Percentiles rank a stretch among this genome's conserved stretches.
Conservation (phyloP, 495 filamentous ascomycete genomes). For the Aspergillus taichungensis region DNA sequence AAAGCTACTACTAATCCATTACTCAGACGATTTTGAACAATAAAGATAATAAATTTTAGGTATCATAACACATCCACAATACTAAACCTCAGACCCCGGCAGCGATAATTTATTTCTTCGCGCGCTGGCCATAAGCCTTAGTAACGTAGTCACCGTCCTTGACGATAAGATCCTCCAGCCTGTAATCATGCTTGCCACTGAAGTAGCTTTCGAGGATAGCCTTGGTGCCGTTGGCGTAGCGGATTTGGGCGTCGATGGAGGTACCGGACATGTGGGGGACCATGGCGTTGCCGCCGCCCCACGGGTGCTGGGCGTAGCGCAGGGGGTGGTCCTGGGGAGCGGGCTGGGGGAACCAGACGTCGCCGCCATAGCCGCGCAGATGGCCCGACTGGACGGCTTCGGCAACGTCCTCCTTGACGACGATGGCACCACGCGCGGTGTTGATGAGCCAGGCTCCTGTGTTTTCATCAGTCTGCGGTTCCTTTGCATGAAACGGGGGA, state of each 20-base stretch:
- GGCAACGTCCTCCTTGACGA: constrained; percentile 98
- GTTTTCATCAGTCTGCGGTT: neutral
- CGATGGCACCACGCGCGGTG: constrained; percentile 96
- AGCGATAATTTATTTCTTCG: constrained; percentile 15
- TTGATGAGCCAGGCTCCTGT: constrained; percentile 90
- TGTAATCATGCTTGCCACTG: constrained; percentile 77
- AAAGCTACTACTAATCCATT: no score
- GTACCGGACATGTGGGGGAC: constrained; percentile 98
- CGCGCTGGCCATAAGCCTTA: constrained; percentile 84
- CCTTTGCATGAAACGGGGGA: neutral
- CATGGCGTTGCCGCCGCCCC: constrained; percentile 96
- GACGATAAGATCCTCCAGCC: constrained; percentile 85
- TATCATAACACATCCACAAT: constrained; percentile 2
- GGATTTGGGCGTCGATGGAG: constrained; percentile 92
- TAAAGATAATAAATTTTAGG: constrained; percentile 1
- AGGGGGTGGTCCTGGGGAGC: constrained; percentile 92
- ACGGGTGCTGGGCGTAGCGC: constrained; percentile 86
- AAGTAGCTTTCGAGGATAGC: constrained; percentile 85
- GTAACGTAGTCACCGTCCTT: constrained; percentile 89
- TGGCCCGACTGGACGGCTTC: constrained; percentile 88
- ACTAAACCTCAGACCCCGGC: neutral
- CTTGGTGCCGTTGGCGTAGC: constrained; percentile 88
- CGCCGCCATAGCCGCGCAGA: constrained; percentile 93
- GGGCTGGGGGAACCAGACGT: constrained; percentile 91
- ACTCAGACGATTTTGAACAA: neutral